Base-by-base conservation (phyloP, 1,284 basidiomycete species). In the Jaminaea rosea region DNA sequence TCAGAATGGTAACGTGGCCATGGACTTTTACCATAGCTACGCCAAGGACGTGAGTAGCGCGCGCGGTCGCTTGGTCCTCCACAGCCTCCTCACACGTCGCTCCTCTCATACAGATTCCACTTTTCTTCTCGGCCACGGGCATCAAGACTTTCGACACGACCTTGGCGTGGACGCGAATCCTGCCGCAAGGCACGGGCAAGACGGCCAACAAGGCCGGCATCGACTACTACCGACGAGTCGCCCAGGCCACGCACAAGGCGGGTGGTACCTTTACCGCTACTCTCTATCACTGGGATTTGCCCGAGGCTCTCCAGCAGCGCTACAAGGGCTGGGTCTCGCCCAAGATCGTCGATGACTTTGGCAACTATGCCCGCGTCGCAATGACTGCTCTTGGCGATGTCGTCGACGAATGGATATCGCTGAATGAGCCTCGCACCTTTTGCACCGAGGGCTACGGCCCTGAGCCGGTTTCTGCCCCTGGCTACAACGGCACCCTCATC, bases 21-120 rank as follows among this genome's bases (percentile, higher is more conserved):
- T 56, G 27, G 51, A 56, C 44, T 56, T 53, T 47, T 56, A 53
- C 28, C 52, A 56, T 26, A 55, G 52, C 7, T 56, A 56, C 45
- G 17, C n/a, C 27, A 15, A 46, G 5, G 54, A 56, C n/a, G n/a
- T n/a, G n/a, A n/a, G n/a, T n/a, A n/a, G n/a, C n/a, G n/a, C n/a
- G n/a, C n/a, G n/a, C n/a, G n/a, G n/a, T n/a, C n/a, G n/a, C n/a
- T n/a, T n/a, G n/a, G n/a, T n/a, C n/a, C n/a, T n/a, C n/a, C n/a
- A n/a, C n/a, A n/a, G n/a, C n/a, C n/a, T n/a, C n/a, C n/a, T n/a
- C n/a, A n/a, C n/a, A n/a, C n/a, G n/a, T n/a, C n/a, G n/a, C n/a
- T n/a, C n/a, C n/a, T n/a, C n/a, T n/a, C n/a, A n/a, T n/a, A n/a
- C n/a, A n/a, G 29, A 41, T 56, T 26, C 54, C 51, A 15, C 29